Conservation (phyloP, 345 rosid species). For the Euclidium syriacum region DNA sequence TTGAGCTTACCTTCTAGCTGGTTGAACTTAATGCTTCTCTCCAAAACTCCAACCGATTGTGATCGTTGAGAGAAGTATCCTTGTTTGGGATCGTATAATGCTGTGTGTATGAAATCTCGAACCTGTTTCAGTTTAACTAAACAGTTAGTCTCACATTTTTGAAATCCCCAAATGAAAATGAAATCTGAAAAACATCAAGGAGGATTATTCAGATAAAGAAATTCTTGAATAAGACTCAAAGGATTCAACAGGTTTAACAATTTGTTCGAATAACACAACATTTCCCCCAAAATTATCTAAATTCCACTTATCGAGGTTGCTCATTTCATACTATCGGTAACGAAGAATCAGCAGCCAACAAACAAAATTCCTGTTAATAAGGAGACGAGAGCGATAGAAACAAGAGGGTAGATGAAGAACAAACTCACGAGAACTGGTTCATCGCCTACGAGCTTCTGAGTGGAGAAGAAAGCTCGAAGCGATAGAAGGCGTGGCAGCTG, state of each 20-base stretch:
- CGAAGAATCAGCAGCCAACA: not conserved
- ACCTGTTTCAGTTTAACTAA: constrained; percentile 40
- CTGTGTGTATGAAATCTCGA: constrained; percentile 76
- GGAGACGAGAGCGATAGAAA: not conserved
- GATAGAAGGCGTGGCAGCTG: constrained; percentile 23
- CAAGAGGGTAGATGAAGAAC: not conserved
- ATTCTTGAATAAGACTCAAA: too few relatives aligned
- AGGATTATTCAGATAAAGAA: too few relatives aligned
- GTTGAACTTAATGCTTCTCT: constrained; percentile 74
- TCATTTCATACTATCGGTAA: not conserved
- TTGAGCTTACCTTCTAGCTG: constrained; percentile 55
- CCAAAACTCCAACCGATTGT: constrained; percentile 75
- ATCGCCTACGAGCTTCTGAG: constrained; percentile 51
- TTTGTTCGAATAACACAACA: too few relatives aligned
- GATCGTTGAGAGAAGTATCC: constrained; percentile 89
- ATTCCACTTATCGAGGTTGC: not conserved
- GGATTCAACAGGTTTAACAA: too few relatives aligned
- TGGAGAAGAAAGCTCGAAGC: constrained; percentile 49
- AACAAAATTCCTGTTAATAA: not conserved
- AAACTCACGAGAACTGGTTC: constrained; percentile 68
- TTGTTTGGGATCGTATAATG: constrained; percentile 67
- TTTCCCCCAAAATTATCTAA: too few relatives aligned
- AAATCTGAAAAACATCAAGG: not conserved
- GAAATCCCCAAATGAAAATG: not conserved
- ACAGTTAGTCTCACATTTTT: not conserved